Evolutionary conservation across 345 rosid genomes (phyloP), one percentile per base, ranked within the genome.

Genomic region (Jatropha curcas): DNA sequence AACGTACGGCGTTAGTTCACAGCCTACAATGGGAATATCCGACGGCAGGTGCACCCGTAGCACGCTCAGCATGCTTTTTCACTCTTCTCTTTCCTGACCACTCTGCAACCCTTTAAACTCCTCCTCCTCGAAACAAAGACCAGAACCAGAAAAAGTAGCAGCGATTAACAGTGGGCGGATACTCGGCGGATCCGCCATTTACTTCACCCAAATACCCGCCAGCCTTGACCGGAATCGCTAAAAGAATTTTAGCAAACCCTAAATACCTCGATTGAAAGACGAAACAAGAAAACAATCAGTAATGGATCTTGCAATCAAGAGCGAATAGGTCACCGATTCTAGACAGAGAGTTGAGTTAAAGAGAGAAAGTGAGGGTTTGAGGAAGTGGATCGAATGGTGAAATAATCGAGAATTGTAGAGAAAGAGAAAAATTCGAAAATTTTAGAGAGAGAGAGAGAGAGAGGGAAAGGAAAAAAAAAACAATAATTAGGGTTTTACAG

Each of bases 1-100:
- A 31, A 94, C 95, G 77, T 92, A 90, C 55, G 98, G 98, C 76
- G 98, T 87, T 63, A 94, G 84, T 85, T 94, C 98, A 62, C 98
- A 90, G 82, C 98, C 98, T 74, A 94, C 98, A 76, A 92, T 90
- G 69, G 98, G 98, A 16, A 92, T 92, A 80, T 94, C 98, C 77
- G 98, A 92, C 48, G 98, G 97, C 77, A 94, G 89, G 84, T 92
- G 96, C 82, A 92, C 96, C 33, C 98, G 88, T 66, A 90, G 79
- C 88, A 94, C 92, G 77, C 90, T 90, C 88, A 94, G 94, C 98
- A 94, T 94, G 84, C 92, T 84, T 88, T 76, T 65, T 79, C 79
- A 82, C 75, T 77, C 76, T 79, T 79, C 79, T 55, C 72, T 82
- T 62, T 72, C 73, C 69, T 79, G 78, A 78, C 80, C 71, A 70